These are phyloP conservation scores for Cryomyces minteri DNA, from an alignment of 495 filamentous ascomycete species.

Conservation along the genomic window DNA sequence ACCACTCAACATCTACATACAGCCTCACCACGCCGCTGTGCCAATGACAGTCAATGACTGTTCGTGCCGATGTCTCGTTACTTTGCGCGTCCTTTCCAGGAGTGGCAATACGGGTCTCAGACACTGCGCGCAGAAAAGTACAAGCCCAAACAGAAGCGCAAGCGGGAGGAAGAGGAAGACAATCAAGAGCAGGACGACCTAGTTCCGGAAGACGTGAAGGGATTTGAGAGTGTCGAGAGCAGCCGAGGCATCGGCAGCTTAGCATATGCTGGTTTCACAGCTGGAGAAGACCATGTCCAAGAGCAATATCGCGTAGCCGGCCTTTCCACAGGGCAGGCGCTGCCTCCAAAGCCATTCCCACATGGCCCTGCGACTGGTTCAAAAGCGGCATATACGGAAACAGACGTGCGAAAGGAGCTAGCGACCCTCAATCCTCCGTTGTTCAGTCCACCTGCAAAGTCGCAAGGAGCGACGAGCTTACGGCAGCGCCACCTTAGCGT, in stretches of 20 bases:
- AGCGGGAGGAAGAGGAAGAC: constrained; percentile 4
- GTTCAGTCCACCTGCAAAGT: neutral
- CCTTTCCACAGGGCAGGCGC: neutral
- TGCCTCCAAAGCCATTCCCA: constrained; percentile 20
- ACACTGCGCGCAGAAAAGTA: constrained; percentile 8
- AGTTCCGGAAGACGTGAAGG: neutral
- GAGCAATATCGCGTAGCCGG: constrained; percentile 7
- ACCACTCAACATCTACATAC: too few species aligned
- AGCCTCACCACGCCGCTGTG: too few species aligned
- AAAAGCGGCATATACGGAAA: neutral
- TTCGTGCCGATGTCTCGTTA: too few species aligned
- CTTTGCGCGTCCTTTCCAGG: too few species aligned
- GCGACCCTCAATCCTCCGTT: constrained; percentile 13
- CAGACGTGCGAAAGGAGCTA: constrained; percentile 2
- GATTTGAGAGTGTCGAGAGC: too few species aligned
- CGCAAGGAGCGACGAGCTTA: constrained; percentile 2
- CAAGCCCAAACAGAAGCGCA: constrained; percentile 12
- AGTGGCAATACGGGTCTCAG: neutral
- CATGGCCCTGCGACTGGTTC: constrained; percentile 7
- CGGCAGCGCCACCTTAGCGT: constrained; percentile 38
- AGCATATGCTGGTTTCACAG: neutral
- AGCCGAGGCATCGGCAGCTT: neutral
- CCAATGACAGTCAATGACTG: too few species aligned
- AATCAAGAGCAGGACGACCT: neutral
- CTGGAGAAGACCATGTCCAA: neutral